Base-by-base conservation (phyloP, 805 yeast species). In the Wickerhamiella hasegawae region DNA sequence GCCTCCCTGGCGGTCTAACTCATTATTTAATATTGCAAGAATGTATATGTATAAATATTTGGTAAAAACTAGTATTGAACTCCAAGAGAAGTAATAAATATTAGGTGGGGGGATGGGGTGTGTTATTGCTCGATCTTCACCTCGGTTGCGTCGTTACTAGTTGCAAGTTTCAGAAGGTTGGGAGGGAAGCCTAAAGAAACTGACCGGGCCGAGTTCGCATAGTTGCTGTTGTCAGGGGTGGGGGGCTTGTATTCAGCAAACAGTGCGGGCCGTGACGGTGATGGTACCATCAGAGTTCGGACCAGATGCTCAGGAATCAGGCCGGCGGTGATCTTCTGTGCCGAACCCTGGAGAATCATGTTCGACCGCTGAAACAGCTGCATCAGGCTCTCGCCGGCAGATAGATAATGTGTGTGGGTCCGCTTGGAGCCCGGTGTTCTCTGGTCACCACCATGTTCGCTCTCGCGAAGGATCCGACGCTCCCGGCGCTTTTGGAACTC, bases 401-500 rank as follows among this genome's bases (percentile, higher is more conserved):
- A 5, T 14, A 26, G 6, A 6, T 6, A 6, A 11, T 9, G 25
- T 9, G 25, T n/a, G 18, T 12, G 9, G 5, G 19, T 36, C 38
- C 14, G 41, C 43, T 35, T 38, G 28, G 15, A 33, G n/a, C n/a
- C n/a, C n/a, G n/a, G n/a, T n/a, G n/a, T n/a, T n/a, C n/a, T n/a
- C n/a, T n/a, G n/a, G n/a, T n/a, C n/a, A n/a, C n/a, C n/a, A n/a
- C n/a, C n/a, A 16, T 36, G 35, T 3, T 38, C n/a, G 28, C 36
- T 39, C 32, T 51, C 49, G 26, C 69, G 65, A 34, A 63, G 59
- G 27, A 73, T 44, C 36, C 93, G 58, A 48, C 71, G 73, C 38
- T 66, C 68, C 45, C 72, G 71, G 19, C 94, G 63, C 42, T 65
- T 68, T 32, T 63, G 68, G 50, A 79, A 82, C 52, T 83, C 94